These are phyloP conservation scores for Oropetium thomaeum DNA, from an alignment of 176 grass and related monocot genomes.

Conservation along the genomic window DNA sequence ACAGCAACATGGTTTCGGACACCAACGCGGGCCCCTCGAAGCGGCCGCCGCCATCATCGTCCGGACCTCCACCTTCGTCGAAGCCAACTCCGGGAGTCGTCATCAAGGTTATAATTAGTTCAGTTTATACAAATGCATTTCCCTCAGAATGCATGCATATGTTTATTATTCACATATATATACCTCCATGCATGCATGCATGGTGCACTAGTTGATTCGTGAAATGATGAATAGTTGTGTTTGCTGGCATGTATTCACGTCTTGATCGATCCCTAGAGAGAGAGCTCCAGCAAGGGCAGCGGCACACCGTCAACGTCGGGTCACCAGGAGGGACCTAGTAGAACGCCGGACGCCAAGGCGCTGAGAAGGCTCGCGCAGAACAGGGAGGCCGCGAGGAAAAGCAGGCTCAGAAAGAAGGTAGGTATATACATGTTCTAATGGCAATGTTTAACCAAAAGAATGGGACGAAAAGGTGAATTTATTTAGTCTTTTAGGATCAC, in stretches of 20 bases:
- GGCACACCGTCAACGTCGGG: slow-evolving; percentile 13
- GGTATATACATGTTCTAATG: no score
- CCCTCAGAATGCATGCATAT: neutral
- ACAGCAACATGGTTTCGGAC: neutral
- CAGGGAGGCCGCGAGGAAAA: slow-evolving; percentile 55
- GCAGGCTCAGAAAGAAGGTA: slow-evolving; percentile 60
- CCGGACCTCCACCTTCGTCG: slow-evolving; percentile 9
- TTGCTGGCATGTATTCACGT: no score
- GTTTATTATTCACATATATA: neutral
- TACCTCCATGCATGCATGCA: neutral
- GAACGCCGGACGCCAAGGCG: slow-evolving; percentile 41
- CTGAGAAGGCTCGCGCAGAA: slow-evolving; percentile 54
- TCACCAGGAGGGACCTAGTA: slow-evolving; percentile 8
- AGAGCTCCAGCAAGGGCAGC: slow-evolving; percentile 19
- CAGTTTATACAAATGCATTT: neutral
- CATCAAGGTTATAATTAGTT: slow-evolving; percentile 51
- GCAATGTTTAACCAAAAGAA: no score
- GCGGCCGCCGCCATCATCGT: neutral
- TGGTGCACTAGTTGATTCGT: neutral
- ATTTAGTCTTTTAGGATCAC: no score
- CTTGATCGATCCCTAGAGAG: no score
- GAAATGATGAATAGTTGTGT: neutral
- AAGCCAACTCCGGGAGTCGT: slow-evolving; percentile 12
- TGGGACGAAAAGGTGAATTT: no score
- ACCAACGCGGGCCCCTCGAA: neutral